Evolutionary conservation across 768 basidiomycete genomes (phyloP).

Genomic region (Boletus rubropictus): DNA sequence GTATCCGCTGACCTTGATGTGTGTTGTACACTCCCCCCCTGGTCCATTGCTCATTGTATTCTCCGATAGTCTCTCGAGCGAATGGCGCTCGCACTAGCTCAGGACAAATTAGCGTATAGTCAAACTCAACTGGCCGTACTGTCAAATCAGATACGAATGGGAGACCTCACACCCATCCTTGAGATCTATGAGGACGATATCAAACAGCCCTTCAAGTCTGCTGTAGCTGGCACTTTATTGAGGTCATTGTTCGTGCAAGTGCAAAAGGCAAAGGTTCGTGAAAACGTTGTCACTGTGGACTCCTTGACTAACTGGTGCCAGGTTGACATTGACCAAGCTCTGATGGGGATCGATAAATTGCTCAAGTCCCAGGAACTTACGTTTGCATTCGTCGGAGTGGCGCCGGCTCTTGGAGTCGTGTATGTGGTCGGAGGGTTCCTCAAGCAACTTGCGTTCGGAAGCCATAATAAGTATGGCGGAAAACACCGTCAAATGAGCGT

Average conservation of each 20-base stretch:
- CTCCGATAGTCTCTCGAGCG: slow-evolving; percentile 76
- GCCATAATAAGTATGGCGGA: slow-evolving; percentile 55
- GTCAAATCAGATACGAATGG: slow-evolving; percentile 59
- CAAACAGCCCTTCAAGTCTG: slow-evolving; percentile 77
- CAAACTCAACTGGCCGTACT: slow-evolving; percentile 60
- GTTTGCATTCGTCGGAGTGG: slow-evolving; percentile 95
- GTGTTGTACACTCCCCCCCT: slow-evolving; percentile 16
- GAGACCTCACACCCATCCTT: slow-evolving; percentile 84
- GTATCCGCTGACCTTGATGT: slow-evolving; percentile 84
- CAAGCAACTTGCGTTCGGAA: slow-evolving; percentile 43
- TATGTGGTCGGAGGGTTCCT: slow-evolving; percentile 60
- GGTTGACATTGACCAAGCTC: slow-evolving; percentile 89
- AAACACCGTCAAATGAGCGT: slow-evolving; percentile 44
- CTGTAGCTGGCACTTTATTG: slow-evolving; percentile 71
- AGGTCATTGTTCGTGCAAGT: slow-evolving; percentile 87
- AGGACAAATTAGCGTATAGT: slow-evolving; percentile 68
- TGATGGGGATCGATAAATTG: slow-evolving; percentile 88
- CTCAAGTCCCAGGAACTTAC: slow-evolving; percentile 92
- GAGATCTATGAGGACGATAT: slow-evolving; percentile 90
- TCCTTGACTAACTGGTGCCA: slow-evolving; percentile 25
- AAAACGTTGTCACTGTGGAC: no score
- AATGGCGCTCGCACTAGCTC: slow-evolving; percentile 83
- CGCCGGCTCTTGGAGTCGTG: slow-evolving; percentile 78
- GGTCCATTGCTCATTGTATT: not conserved
- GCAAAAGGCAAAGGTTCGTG: slow-evolving; percentile 83